phyloP scores from a whole-genome alignment of 2,329 filamentous ascomycete species.

The Scorias spongiosa region DNA sequence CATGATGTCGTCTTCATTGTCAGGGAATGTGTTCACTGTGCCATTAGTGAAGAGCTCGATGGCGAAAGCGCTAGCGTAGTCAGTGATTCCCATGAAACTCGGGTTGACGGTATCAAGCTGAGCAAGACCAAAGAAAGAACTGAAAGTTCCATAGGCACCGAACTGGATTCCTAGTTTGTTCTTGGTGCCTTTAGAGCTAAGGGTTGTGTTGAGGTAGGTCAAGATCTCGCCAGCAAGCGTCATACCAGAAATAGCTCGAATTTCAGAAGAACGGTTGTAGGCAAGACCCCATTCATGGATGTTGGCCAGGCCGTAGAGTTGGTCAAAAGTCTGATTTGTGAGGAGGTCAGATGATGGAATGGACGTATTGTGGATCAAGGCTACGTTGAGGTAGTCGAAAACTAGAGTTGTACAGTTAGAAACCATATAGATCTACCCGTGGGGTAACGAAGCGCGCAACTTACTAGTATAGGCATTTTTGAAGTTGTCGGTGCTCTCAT shows the following conservation, averaged over 20 bases:
- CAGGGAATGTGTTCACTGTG: slow-evolving; percentile 21
- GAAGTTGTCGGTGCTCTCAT: slow-evolving; percentile 33
- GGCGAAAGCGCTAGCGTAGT: slow-evolving; percentile 68
- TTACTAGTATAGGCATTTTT: slow-evolving; percentile 52
- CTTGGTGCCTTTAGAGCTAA: slow-evolving; percentile 21
- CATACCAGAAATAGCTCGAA: slow-evolving; percentile 32
- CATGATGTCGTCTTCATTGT: slow-evolving; percentile 31
- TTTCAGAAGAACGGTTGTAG: slow-evolving; percentile 48
- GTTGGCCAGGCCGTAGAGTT: slow-evolving; percentile 61
- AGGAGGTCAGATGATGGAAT: slow-evolving; percentile 47
- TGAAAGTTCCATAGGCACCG: slow-evolving; percentile 45
- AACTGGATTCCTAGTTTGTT: slow-evolving; percentile 39
- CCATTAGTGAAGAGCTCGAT: slow-evolving; percentile 56
- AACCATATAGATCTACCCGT: neutral
- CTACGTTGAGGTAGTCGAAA: slow-evolving; percentile 49
- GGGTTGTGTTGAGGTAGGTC: slow-evolving; percentile 28
- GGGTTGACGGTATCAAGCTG: slow-evolving; percentile 33
- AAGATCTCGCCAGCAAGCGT: slow-evolving; percentile 33
- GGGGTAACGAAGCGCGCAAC: slow-evolving; percentile 11
- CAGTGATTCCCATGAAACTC: slow-evolving; percentile 62
- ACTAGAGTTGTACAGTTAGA: slow-evolving; percentile 19
- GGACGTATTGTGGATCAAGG: slow-evolving; percentile 44
- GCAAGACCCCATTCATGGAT: slow-evolving; percentile 69
- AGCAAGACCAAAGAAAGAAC: slow-evolving; percentile 46
- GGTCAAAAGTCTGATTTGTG: slow-evolving; percentile 41